Conservation (phyloP, 2,329 filamentous ascomycete genomes). For the Stenocarpella maydis region DNA sequence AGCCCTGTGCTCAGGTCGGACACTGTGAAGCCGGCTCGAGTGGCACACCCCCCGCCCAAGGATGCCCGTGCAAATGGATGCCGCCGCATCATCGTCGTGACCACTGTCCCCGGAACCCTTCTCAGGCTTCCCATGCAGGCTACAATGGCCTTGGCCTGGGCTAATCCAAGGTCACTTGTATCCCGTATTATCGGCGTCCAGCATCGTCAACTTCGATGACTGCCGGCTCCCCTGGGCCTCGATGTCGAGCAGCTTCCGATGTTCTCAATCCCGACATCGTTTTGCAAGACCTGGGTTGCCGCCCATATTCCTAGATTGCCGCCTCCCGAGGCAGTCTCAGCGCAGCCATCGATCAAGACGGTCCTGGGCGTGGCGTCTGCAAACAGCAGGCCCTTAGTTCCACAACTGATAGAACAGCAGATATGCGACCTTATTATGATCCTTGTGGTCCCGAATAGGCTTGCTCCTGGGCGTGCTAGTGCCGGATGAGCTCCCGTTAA, state of each 20-base stretch:
- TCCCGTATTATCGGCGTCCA: not conserved
- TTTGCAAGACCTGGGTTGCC: not conserved
- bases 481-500: constrained; percentile 68
- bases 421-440: constrained; percentile 97
- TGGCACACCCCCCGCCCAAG: not conserved
- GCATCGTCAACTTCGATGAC: not conserved
- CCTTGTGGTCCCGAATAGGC: constrained; percentile 70
- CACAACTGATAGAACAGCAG: constrained; percentile 85
- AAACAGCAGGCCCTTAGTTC: constrained; percentile 18
- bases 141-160: not conserved
- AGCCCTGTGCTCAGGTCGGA: not conserved
- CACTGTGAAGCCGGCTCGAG: not conserved
- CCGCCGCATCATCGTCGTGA: not conserved
- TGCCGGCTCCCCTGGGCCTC: not conserved
- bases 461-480: constrained; percentile 63
- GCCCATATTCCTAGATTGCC: not conserved
- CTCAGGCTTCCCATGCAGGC: not conserved
- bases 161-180: not conserved
- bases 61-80: not conserved
- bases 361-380: not conserved
- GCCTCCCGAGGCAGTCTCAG: not conserved
- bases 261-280: not conserved
- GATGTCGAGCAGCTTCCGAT: not conserved
- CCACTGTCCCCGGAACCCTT: not conserved
- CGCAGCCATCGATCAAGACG: not conserved